Conservation (phyloP, 768 basidiomycete genomes). For the Mrakia frigida region DNA sequence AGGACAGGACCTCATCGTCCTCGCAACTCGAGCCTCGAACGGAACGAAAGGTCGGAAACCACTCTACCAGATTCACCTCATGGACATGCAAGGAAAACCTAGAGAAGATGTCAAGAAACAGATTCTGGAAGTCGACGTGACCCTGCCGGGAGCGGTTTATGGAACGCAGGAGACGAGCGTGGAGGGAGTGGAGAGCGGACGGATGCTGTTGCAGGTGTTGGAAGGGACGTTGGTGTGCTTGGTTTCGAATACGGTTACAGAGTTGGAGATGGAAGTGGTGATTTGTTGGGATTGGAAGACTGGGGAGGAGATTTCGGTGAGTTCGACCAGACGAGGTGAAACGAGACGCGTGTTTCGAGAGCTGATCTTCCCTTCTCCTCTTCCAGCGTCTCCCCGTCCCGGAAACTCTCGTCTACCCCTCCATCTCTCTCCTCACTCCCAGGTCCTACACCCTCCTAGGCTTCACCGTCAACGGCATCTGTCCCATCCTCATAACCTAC, state of each 20-base stretch:
- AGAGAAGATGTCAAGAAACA: not conserved
- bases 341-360: no score
- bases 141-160: not conserved
- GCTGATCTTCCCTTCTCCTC: not conserved
- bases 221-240: slow-evolving; percentile 24
- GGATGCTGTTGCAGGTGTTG: slow-evolving; percentile 22
- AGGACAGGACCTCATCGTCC: slow-evolving; percentile 22
- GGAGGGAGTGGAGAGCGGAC: not conserved
- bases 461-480: not conserved
- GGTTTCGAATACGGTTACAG: not conserved
- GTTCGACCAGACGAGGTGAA: not conserved
- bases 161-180: not conserved
- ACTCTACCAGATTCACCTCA: not conserved
- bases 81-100: not conserved
- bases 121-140: not conserved
- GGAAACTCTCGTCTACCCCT: slow-evolving; percentile 9
- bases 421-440: slow-evolving; percentile 21
- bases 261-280: not conserved
- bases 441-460: slow-evolving; percentile 7
- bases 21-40: slow-evolving; percentile 12
- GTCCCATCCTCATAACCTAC: not conserved
- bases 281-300: slow-evolving; percentile 1
- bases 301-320: slow-evolving; percentile 1
- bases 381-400: not conserved
- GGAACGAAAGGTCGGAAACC: not conserved